Percentiles rank a stretch among this genome's conserved stretches.
phyloP scores from a whole-genome alignment of 306 rosid species.

The Cicer judaicum region DNA sequence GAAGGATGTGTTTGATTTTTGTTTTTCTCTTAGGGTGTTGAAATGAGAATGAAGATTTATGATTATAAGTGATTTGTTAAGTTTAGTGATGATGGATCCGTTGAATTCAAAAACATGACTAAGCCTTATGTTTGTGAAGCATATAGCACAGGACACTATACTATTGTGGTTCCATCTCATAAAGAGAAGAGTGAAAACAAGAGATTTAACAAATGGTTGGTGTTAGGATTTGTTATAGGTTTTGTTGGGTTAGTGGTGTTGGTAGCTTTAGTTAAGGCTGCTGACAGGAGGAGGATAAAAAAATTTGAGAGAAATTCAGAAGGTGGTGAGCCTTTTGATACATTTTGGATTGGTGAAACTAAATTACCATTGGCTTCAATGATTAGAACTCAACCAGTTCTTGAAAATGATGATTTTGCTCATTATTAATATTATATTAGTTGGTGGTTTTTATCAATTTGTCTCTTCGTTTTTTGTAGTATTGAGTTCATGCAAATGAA shows the following conservation, averaged over 20 bases:
- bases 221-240: constrained; percentile 58
- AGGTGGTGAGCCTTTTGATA: constrained; percentile 61
- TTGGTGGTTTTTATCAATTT: background rate
- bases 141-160: constrained; percentile 59
- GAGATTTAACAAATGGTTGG: constrained; percentile 50
- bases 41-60: background rate
- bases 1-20: background rate
- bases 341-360: constrained; percentile 79
- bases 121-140: constrained; percentile 52
- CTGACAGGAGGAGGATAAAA: constrained; percentile 50
- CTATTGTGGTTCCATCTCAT: constrained; percentile 61
- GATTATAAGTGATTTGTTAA: constrained; percentile 36
- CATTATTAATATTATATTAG: constrained; percentile 11
- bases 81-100: constrained; percentile 55
- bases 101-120: constrained; percentile 60
- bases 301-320: constrained; percentile 72
- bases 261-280: constrained; percentile 39
- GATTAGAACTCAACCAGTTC: constrained; percentile 78
- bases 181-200: background rate
- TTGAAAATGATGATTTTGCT: constrained; percentile 57
- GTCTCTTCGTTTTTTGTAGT: background rate
- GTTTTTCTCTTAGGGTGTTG: background rate
- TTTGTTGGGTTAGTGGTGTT: constrained; percentile 52
- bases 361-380: constrained; percentile 80
- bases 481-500: constrained; percentile 37